phyloP scores from a whole-genome alignment of 192 early-diverging fungal species.

The Podila minutissima region DNA sequence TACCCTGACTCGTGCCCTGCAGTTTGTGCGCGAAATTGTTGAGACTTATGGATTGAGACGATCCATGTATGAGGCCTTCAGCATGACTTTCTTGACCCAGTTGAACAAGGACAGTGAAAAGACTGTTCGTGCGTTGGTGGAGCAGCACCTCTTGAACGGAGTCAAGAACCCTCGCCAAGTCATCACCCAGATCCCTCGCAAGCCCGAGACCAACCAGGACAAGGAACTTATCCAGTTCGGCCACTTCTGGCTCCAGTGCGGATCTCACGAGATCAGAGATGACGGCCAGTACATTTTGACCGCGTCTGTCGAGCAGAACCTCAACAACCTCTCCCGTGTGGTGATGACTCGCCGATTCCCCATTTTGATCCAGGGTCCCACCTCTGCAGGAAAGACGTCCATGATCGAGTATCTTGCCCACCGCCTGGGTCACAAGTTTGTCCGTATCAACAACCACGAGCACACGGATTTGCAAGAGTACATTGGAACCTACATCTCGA shows the following conservation, averaged over 20 bases:
- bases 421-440: constrained; percentile 90
- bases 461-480: constrained; percentile 99
- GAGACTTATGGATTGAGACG: constrained; percentile 83
- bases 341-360: constrained; percentile 92
- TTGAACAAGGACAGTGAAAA: constrained; percentile 76
- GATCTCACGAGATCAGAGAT: constrained; percentile 48
- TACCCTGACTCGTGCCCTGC: constrained; percentile 88
- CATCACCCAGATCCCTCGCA: constrained; percentile 67
- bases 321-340: constrained; percentile 90
- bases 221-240: constrained; percentile 77
- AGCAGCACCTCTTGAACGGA: constrained; percentile 65
- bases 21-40: constrained; percentile 78
- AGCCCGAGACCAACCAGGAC: constrained; percentile 51
- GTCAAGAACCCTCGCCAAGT: constrained; percentile 64
- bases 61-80: constrained; percentile 91
- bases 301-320: constrained; percentile 83
- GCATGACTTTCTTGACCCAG: constrained; percentile 96
- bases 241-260: constrained; percentile 85
- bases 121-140: constrained; percentile 63
- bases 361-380: constrained; percentile 98
- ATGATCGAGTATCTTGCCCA: constrained; percentile 98
- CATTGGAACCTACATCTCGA: constrained; percentile 91
- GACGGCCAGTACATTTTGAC: constrained; percentile 84
- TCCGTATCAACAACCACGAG: constrained; percentile 99
- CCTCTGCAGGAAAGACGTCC: constrained; percentile 96